Base-by-base conservation (phyloP, 768 basidiomycete genomes). In the Hygrophorus pudorinus region DNA sequence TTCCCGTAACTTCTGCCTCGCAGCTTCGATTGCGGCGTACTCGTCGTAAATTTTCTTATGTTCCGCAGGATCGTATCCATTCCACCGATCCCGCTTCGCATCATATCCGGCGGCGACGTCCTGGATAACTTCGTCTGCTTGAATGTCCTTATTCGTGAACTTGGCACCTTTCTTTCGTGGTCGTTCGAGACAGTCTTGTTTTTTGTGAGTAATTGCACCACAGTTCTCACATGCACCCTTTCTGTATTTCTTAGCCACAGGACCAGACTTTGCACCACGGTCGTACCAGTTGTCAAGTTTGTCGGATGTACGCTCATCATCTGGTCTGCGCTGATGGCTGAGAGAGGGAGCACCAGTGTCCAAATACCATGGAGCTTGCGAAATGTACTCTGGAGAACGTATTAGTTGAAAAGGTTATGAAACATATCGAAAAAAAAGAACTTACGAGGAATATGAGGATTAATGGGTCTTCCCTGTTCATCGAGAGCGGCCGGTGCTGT, bases 161-260 rank as follows among this genome's bases (percentile, higher is more conserved):
- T 82, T 96, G 39, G 96, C 96, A 34, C 94, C 94, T 59, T 88
- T 88, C 72, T 89, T 92, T 47, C 96, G 79, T 31, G 96, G 96
- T 46, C 96, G 81, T 62, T 99, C 96, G 38, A 98, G 73, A 62
- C 96, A 99, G 59, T 99, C 96, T 56, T 76, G 70, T 48, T 71
- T 76, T 61, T 85, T 84, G 68, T 99, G 96, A 0, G 91, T 89
- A 74, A 97, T 83, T 13, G 96, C 87, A 46, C 96, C 96, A 52
- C 96, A 99, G 58, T 99, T 99, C 68, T 97, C 93, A 68, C 96
- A 99, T 21, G 96, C 96, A 28, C 96, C 96, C 59, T 94, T 93
- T 51, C 96, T 78, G 59, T 85, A 99, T 63, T 98, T 98, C 61
- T 91, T 96, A 21, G 94, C 88, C 2, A 90, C 90, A 1, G 91